Conservation (phyloP, 768 basidiomycete genomes). For the Cystofilobasidium bisporidii region DNA sequence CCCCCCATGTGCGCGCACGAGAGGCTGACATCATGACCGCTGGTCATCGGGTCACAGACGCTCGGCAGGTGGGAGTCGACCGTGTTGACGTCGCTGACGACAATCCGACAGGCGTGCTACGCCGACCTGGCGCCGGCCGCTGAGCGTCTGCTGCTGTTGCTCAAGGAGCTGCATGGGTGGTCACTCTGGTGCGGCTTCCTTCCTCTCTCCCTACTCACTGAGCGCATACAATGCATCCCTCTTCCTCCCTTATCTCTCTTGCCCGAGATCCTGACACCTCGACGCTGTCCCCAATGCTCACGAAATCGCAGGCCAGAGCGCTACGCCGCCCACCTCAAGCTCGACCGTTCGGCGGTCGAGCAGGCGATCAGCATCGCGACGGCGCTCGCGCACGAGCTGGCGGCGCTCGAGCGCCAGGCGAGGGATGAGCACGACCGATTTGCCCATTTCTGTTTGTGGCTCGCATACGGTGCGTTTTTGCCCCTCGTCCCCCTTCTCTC, state of each 20-base stretch:
- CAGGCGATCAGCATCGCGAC: neutral
- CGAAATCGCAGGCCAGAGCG: neutral
- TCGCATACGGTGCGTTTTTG: neutral
- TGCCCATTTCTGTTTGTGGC: neutral
- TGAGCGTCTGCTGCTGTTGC: conserved; percentile 32
- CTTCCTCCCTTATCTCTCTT: neutral
- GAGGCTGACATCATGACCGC: neutral
- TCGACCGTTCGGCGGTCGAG: neutral
- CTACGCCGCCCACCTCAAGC: neutral
- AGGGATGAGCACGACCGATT: neutral
- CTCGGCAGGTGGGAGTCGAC: conserved; percentile 33
- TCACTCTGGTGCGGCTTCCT: conserved; percentile 26
- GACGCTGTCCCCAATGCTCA: no score
- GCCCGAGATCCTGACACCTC: neutral
- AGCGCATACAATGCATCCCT: neutral
- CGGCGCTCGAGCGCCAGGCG: neutral
- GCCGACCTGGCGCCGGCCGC: conserved; percentile 28
- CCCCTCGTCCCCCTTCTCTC: neutral
- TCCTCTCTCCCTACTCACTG: neutral
- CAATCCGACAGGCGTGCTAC: conserved; percentile 28
- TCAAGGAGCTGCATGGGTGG: conserved; percentile 32
- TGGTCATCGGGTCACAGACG: neutral
- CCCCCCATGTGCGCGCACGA: neutral
- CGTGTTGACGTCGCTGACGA: conserved; percentile 27
- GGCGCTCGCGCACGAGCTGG: neutral